A percentile compares a stretch with the other conserved stretches of the same genome.
Evolutionary conservation across 371 early-diverging fungal species (phyloP).

Genomic region (Apophysomyces ossiformis): DNA sequence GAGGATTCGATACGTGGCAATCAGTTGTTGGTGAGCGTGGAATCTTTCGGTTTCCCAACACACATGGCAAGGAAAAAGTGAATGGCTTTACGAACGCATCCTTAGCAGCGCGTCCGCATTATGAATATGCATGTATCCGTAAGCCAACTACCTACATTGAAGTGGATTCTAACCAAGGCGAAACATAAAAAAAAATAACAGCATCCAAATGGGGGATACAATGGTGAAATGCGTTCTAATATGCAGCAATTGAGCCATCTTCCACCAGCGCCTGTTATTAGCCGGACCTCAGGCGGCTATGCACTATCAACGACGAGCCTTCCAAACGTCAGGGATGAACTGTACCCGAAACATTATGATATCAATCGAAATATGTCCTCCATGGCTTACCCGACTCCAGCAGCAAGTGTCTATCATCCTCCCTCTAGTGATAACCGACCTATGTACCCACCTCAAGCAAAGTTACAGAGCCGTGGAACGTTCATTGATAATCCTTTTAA

Average conservation of each 20-base stretch:
- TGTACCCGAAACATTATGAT: conserved; percentile 18
- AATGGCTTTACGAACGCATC: conserved; percentile 2
- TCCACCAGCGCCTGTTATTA: conserved; percentile 5
- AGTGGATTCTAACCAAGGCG: not conserved
- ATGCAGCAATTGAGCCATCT: conserved; percentile 27
- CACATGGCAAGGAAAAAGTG: conserved; percentile 1
- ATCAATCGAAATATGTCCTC: conserved; percentile 18
- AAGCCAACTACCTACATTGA: not conserved
- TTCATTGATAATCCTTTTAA: conserved; percentile 67
- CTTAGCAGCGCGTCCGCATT: not conserved
- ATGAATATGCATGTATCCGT: not conserved
- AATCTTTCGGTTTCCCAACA: conserved; percentile 27
- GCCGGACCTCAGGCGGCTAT: conserved; percentile 13
- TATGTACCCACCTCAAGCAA: conserved; percentile 17
- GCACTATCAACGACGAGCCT: conserved; percentile 14
- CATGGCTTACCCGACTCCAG: conserved; percentile 1
- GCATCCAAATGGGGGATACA: not conserved
- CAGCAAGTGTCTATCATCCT: not conserved
- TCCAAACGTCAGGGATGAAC: conserved; percentile 17
- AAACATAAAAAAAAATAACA: not conserved
- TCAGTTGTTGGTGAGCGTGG: conserved; percentile 46
- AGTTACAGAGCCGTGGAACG: conserved; percentile 47
- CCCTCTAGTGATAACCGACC: conserved; percentile 1
- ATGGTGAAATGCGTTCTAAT: conserved; percentile 13
- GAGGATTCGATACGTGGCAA: conserved; percentile 81